phyloP scores from a whole-genome alignment of 1,284 basidiomycete species.

The Bjerkandera adusta region DNA sequence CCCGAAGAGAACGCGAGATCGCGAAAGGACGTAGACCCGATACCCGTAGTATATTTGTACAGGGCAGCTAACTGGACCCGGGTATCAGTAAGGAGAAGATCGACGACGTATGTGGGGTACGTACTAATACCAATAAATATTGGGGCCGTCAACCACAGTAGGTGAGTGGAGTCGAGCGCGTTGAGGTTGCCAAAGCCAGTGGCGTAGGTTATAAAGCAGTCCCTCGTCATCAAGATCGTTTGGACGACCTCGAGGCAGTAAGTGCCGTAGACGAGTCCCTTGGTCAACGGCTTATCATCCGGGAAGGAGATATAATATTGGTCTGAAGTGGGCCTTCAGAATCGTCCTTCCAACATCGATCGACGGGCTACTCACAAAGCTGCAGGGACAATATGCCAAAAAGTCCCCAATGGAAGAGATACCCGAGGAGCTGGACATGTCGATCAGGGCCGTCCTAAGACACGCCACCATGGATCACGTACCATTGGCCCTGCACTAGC shows the following conservation, averaged over 20 bases:
- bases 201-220: slow-evolving; percentile 26
- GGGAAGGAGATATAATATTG: slow-evolving; percentile 19
- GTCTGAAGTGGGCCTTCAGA: slow-evolving; percentile 9
- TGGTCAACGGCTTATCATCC: slow-evolving; percentile 11
- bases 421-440: slow-evolving; percentile 12
- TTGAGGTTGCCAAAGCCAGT: slow-evolving; percentile 24
- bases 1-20: background rate
- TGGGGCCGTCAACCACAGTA: slow-evolving; percentile 1
- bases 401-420: slow-evolving; percentile 20
- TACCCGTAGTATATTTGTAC: slow-evolving; percentile 7
- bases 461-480: background rate
- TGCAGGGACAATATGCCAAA: slow-evolving; percentile 19
- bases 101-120: background rate
- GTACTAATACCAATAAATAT: slow-evolving; percentile 3
- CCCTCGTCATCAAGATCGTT: slow-evolving; percentile 23
- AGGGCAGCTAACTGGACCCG: slow-evolving; percentile 4
- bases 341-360: background rate
- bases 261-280: slow-evolving; percentile 12
- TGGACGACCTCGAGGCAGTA: slow-evolving; percentile 24
- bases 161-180: slow-evolving; percentile 18
- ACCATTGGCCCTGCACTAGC: slow-evolving; percentile 3
- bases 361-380: slow-evolving; percentile 12
- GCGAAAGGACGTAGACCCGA: background rate
- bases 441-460: background rate
- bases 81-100: background rate